Conservation (phyloP, 2,329 filamentous ascomycete species). For the Dryadomyces quercivorus region DNA sequence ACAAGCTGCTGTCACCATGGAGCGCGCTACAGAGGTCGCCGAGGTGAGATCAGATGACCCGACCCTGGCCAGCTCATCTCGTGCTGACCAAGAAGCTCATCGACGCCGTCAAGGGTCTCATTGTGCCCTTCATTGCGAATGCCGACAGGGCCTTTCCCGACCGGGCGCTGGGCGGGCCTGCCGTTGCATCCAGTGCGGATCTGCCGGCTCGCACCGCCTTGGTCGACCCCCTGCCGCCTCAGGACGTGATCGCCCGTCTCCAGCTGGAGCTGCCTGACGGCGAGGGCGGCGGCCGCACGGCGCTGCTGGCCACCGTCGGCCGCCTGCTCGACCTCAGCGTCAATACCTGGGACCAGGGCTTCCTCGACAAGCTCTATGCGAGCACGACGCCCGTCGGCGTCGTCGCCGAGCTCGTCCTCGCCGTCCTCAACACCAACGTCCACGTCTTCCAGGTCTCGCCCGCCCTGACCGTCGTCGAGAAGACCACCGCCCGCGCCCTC, state of each 20-base stretch:
- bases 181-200: slow-evolving; percentile 24
- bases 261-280: slow-evolving; percentile 44
- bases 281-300: slow-evolving; percentile 53
- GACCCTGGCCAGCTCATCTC: background rate
- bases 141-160: slow-evolving; percentile 50
- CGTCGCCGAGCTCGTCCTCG: slow-evolving; percentile 71
- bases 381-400: slow-evolving; percentile 79
- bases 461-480: slow-evolving; percentile 77
- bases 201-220: slow-evolving; percentile 41
- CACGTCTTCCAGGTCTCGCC: slow-evolving; percentile 94
- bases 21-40: slow-evolving; percentile 19
- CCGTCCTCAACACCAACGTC: slow-evolving; percentile 81
- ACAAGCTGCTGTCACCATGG: no score
- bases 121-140: slow-evolving; percentile 58
- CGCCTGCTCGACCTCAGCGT: slow-evolving; percentile 74
- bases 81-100: slow-evolving; percentile 40
- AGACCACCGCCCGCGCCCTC: slow-evolving; percentile 60
- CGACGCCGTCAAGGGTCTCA: slow-evolving; percentile 51
- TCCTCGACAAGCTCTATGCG: slow-evolving; percentile 91
- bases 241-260: slow-evolving; percentile 41
- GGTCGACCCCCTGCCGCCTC: slow-evolving; percentile 49
- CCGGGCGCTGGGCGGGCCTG: slow-evolving; percentile 39
- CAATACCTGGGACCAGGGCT: slow-evolving; percentile 98
- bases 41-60: slow-evolving; percentile 15
- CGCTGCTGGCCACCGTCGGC: slow-evolving; percentile 58